Base-by-base conservation (phyloP, 2,329 filamentous ascomycete species). In the Colletotrichum lini region DNA sequence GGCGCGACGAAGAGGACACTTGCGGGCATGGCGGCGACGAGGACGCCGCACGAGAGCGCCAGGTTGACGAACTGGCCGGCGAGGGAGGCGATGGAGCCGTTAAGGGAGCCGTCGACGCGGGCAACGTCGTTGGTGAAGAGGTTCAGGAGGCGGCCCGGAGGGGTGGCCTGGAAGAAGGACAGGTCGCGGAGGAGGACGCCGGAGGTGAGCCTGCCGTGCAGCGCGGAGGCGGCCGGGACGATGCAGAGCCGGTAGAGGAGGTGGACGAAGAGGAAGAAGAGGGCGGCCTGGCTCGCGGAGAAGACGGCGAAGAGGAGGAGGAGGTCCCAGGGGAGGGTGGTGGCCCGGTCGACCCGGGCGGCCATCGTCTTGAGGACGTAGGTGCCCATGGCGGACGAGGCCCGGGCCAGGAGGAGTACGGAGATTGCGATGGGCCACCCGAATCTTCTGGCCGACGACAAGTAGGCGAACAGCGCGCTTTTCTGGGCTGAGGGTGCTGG, bases 201-300 rank as follows among this genome's bases (percentile, higher is more conserved):
- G 15, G 53, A 38, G 4, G 47, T 45, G 21, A 66, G 54, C 52
- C 38, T 21, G 16, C 40, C 38, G 30, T 66, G 64, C 35, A 70
- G 52, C 38, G 16, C 30, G 16, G 16, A 42, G 35, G 61, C 62
- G 8, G 62, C 61, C 13, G 67, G 62, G 23, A 65, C 35, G 15
- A 50, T 59, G 60, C 62, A 58, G 26, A 58, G 57, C 15, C 26
- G 45, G 60, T 61, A 64, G 77, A 92, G 88, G 40, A 92, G 80
- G 70, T 85, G 87, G 9, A 88, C 84, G 57, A 92, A 87, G 76
- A 92, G 89, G 45, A 90, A 90, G 78, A 91, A 91, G 89, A 91
- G 91, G 7, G 89, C 90, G 80, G 92, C 87, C 38, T 92, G 82
- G 89, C 91, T 54, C 89, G 90, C 67, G 87, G 87, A 58, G 30